Base-by-base conservation (phyloP, 1,139 yeast genomes). In the Magnusiomyces suaveolens region DNA sequence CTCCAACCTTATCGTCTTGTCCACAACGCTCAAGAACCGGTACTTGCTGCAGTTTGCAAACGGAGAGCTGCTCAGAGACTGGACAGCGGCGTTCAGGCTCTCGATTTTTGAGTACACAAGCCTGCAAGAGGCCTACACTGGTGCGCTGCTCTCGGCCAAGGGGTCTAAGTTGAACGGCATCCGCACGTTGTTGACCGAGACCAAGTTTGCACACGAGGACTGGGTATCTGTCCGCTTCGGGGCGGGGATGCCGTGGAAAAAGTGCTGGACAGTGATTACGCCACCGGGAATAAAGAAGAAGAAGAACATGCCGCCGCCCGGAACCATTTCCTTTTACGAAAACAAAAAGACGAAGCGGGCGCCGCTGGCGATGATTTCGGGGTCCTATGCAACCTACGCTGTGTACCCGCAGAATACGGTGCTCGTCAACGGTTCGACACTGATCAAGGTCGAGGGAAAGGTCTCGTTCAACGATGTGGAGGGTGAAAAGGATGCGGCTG, bases 221-320 rank as follows among this genome's bases (percentile, higher is more conserved):
- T 90, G 96, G 97, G 89, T 87, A 41, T 80, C 90, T 69, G 95
- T 92, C 26, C 76, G 97, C 60, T 90, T 90, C 69, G 97, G 97
- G 18, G 81, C 94, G 20, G 98, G 98, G 39, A 88, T 88, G 95
- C 96, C 97, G 1, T 92, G 97, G 97, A 87, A 85, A 66, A 78
- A 95, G 59, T 90, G 96, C 66, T 92, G 80, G 74, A 92, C 95
- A 0, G 96, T 89, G n/a, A 80, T 90, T 55, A 88, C 90, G 58
- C 97, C 96, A 8, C 72, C 71, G 8, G 66, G 62, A 39, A 63
- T 72, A 65, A 70, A 82, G 69, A 69, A 73, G 66, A 61, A 74
- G 69, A 64, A 71, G 67, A 55, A 73, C 65, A 59, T 75, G 72
- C 62, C 64, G 4, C 62, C 62, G 2, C 60, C 64, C 12, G 76